Evolutionary conservation across 805 yeast genomes (phyloP).

Genomic region (Isabelozyma rhagii): DNA sequence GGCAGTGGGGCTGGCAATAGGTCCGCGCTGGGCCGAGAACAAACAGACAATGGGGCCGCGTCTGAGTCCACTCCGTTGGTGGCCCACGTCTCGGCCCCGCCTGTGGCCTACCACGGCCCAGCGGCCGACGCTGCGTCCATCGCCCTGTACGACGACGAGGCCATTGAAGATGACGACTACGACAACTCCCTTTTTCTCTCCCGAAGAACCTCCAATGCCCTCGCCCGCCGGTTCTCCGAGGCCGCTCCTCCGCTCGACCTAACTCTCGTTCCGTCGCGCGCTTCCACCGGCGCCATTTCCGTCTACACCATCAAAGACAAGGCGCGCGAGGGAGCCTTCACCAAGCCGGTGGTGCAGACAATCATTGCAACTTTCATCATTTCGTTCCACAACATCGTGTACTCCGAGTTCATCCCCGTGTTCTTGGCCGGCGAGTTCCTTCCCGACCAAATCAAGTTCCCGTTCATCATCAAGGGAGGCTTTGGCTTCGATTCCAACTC

Average conservation of each 20-base stretch:
- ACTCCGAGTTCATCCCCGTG: slow-evolving; percentile 55
- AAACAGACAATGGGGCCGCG: background rate
- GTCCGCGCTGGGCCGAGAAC: slow-evolving; percentile 18
- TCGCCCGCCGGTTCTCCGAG: slow-evolving; percentile 3
- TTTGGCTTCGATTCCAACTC: slow-evolving; percentile 44
- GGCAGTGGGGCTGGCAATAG: background rate
- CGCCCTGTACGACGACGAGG: background rate
- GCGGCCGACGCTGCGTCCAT: no score
- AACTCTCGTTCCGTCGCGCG: background rate
- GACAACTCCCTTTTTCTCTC: background rate
- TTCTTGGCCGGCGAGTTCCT: slow-evolving; percentile 40
- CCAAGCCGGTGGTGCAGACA: slow-evolving; percentile 26
- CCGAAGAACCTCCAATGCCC: slow-evolving; percentile 1
- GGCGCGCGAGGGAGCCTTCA: slow-evolving; percentile 13
- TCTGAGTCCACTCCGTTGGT: background rate
- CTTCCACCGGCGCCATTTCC: slow-evolving; percentile 1
- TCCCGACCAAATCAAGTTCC: slow-evolving; percentile 36
- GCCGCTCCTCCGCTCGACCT: background rate
- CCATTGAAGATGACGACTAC: background rate
- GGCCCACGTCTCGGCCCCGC: background rate
- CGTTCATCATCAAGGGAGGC: slow-evolving; percentile 51
- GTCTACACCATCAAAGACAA: slow-evolving; percentile 10
- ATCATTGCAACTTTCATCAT: slow-evolving; percentile 37
- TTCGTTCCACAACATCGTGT: slow-evolving; percentile 48
- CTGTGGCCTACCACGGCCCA: no score